A percentile compares a stretch with the other conserved stretches of the same genome.
These are phyloP conservation scores for Malassezia arunalokei DNA, from an alignment of 1,284 basidiomycete species.

Conservation along the genomic window DNA sequence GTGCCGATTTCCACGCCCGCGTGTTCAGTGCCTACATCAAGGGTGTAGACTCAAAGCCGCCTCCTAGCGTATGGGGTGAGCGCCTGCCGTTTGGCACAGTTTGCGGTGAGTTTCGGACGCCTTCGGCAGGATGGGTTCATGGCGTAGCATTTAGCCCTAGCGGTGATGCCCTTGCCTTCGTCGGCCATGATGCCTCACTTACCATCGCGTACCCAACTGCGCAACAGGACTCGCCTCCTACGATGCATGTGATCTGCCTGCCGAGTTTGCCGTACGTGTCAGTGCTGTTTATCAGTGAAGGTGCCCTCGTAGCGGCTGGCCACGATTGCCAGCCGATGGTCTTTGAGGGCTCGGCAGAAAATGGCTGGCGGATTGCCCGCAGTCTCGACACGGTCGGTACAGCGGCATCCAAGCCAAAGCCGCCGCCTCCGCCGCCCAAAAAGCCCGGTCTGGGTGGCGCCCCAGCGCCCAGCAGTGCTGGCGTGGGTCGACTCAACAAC, in stretches of 20 bases:
- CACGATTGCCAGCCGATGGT: slow-evolving; percentile 91
- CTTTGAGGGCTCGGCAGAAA: slow-evolving; percentile 30
- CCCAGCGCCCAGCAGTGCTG: slow-evolving; percentile 42
- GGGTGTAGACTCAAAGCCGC: slow-evolving; percentile 84
- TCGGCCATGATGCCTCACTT: slow-evolving; percentile 49
- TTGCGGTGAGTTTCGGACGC: slow-evolving; percentile 80
- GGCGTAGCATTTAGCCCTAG: slow-evolving; percentile 87
- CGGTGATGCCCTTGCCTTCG: slow-evolving; percentile 82
- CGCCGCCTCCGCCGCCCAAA: slow-evolving; percentile 39
- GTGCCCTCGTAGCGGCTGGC: slow-evolving; percentile 63
- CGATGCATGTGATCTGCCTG: slow-evolving; percentile 34
- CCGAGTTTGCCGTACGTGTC: slow-evolving; percentile 42
- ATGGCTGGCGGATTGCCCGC: slow-evolving; percentile 33
- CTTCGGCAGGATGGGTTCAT: slow-evolving; percentile 92
- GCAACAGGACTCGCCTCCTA: slow-evolving; percentile 34
- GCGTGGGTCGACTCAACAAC: slow-evolving; percentile 73
- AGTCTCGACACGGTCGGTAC: slow-evolving; percentile 37
- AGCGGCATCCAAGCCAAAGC: slow-evolving; percentile 33
- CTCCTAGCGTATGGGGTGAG: slow-evolving; percentile 86
- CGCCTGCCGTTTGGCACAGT: slow-evolving; percentile 94
- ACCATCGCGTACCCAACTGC: slow-evolving; percentile 39
- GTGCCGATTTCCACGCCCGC: slow-evolving; percentile 85
- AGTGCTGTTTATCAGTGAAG: slow-evolving; percentile 64
- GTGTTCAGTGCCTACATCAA: slow-evolving; percentile 99
- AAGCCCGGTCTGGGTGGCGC: slow-evolving; percentile 21